Evolutionary conservation across 192 early-diverging fungal species (phyloP), one percentile per base, ranked within the genome.

Genomic region (Rhizophagus sp.): DNA sequence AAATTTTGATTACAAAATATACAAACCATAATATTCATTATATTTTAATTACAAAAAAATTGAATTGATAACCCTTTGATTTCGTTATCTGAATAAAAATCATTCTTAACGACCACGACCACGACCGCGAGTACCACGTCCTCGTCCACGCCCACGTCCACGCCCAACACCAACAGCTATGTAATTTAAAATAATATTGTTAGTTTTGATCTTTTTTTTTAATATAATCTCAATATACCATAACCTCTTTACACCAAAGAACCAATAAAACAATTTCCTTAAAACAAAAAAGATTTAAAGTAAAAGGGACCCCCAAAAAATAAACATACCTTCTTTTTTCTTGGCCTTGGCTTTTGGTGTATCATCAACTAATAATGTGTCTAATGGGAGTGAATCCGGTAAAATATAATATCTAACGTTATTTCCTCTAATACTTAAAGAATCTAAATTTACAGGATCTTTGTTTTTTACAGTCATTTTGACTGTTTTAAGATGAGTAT

Each of bases 401-500:
- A 99, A 84, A 76, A 99, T 98, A 70, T 94, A 96, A 85, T 98
- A 97, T 78, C 95, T 89, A 73, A 99, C 93, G 80, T 94, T 98
- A 88, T 94, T 97, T 36, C 98, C 98, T 69, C 98, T 93, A 73
- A 99, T 92, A 79, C 94, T 95, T 63, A 99, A 88, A n/a, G 94
- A 91, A 81, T 99, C 98, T 33, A 99, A 87, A 68, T 88, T 91
- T 52, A 92, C 88, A 11, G 98, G 95, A 75, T 99, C 96, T 85
- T 93, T 94, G 85, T 91, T 93, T 82, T 95, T 94, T 12, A 99
- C 93, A 0, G 97, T 99, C 97, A 99, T 96, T 86, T 99, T 99
- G 74, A 99, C 97, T 52, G 94, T 91, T 82, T 97, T 98, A 84
- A 99, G 88, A 86, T 99, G 98, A 79, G 96, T 98, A 87, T 99